Conservation (phyloP, 495 filamentous ascomycete genomes). For the Aspergillus saccharolyticus region DNA sequence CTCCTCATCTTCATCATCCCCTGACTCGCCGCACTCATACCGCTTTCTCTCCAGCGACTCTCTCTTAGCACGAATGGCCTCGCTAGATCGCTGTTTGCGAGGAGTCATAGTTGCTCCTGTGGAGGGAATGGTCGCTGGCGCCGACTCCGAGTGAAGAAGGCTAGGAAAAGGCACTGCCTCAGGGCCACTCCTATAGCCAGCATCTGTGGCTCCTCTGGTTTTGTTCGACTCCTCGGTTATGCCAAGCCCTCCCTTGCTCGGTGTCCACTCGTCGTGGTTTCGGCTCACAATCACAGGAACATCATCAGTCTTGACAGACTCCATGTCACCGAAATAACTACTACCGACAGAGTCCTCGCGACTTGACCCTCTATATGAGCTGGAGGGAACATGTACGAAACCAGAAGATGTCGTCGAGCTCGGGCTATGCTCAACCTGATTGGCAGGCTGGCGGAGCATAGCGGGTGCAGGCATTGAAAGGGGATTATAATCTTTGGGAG, state of each 20-base stretch:
- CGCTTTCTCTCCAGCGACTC: conserved; percentile 71
- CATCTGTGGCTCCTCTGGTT: conserved; percentile 23
- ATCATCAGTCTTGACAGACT: conserved; percentile 74
- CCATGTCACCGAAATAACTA: conserved; percentile 78
- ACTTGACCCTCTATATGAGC: conserved; percentile 71
- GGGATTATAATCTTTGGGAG: conserved; percentile 46
- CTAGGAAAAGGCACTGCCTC: conserved; percentile 41
- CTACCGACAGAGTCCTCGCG: conserved; percentile 82
- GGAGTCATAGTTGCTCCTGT: conserved; percentile 35
- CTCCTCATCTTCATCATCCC: conserved; percentile 91
- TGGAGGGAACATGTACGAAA: conserved; percentile 62
- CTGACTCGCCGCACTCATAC: conserved; percentile 76
- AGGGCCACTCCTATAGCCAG: conserved; percentile 23
- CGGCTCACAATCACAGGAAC: conserved; percentile 69
- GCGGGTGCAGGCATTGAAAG: conserved; percentile 52
- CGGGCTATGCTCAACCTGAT: conserved; percentile 71
- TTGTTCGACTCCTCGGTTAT: conserved; percentile 51
- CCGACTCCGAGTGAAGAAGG: conserved; percentile 59
- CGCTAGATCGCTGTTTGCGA: conserved; percentile 67
- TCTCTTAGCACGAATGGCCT: conserved; percentile 70
- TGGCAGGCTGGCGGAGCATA: conserved; percentile 54
- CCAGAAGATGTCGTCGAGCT: conserved; percentile 74
- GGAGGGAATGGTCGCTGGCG: conserved; percentile 59
- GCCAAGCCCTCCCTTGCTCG: conserved; percentile 59
- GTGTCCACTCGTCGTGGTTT: conserved; percentile 69